A percentile compares a stretch with the other conserved stretches of the same genome.
These are phyloP conservation scores for Rhodotorula kratochvilovae DNA, from an alignment of 768 basidiomycete genomes.

Conservation along the genomic window DNA sequence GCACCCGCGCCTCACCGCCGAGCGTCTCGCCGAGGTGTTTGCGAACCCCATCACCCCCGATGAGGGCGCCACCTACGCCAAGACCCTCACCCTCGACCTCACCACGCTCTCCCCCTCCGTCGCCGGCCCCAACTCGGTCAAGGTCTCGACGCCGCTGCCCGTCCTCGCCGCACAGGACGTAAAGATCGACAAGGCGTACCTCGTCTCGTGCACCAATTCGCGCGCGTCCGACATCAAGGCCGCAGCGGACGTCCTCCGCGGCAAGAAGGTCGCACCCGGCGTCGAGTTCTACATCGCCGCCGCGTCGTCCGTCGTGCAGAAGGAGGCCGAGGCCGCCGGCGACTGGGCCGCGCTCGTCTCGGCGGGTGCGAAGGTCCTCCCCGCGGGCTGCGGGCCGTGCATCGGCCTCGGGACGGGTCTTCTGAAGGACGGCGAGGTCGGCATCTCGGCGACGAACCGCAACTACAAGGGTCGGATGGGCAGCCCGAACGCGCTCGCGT, in stretches of 20 bases:
- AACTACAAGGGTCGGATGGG: constrained; percentile 99
- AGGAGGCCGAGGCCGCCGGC: constrained; percentile 75
- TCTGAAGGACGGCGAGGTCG: constrained; percentile 87
- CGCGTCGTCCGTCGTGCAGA: constrained; percentile 85
- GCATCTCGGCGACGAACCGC: constrained; percentile 96
- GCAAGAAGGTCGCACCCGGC: constrained; percentile 65
- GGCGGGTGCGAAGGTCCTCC: constrained; percentile 87
- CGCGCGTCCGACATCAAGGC: constrained; percentile 89
- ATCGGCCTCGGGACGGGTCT: constrained; percentile 92
- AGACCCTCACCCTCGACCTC: constrained; percentile 84
- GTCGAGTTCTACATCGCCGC: constrained; percentile 98
- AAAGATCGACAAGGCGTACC: constrained; percentile 91
- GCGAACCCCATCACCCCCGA: constrained; percentile 60
- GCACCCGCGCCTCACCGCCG: constrained; percentile 79
- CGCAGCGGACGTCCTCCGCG: constrained; percentile 82
- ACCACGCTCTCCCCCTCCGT: constrained; percentile 91
- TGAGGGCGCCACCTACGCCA: constrained; percentile 69
- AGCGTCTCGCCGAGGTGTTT: constrained; percentile 64
- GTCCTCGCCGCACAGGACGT: constrained; percentile 68
- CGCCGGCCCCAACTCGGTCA: constrained; percentile 96
- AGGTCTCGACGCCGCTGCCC: constrained; percentile 88
- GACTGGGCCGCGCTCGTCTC: constrained; percentile 81
- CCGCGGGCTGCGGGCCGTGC: constrained; percentile 95
- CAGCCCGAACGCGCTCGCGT: constrained; percentile 86
- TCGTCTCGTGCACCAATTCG: constrained; percentile 96